Conservation (phyloP, 805 yeast genomes). For the Wickerhamiella australiensis region DNA sequence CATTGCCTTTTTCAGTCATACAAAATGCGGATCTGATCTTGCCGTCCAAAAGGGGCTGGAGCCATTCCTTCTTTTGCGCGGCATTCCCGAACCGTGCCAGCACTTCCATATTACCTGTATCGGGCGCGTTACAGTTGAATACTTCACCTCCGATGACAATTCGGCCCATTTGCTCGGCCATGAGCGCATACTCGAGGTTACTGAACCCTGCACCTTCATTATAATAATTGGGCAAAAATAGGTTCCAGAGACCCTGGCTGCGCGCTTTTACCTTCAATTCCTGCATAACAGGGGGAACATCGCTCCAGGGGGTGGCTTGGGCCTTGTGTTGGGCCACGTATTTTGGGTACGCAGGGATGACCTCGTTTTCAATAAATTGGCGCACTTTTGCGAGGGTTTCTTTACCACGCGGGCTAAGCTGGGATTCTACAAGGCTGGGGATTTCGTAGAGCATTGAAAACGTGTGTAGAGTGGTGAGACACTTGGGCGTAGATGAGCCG, state of each 20-base stretch:
- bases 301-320: conserved; percentile 38
- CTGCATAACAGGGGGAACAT: conserved; percentile 38
- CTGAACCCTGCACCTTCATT: conserved; percentile 45
- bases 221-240: conserved; percentile 41
- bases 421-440: conserved; percentile 14
- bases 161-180: conserved; percentile 52
- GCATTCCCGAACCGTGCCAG: conserved; percentile 32
- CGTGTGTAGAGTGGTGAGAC: background rate
- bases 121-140: conserved; percentile 51
- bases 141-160: conserved; percentile 42
- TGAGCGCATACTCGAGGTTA: conserved; percentile 51
- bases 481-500: too few species aligned
- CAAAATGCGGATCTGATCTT: conserved; percentile 47
- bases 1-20: conserved; percentile 51
- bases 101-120: conserved; percentile 49
- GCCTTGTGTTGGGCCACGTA: conserved; percentile 33
- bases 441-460: conserved; percentile 11
- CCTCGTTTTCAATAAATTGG: conserved; percentile 44
- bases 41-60: conserved; percentile 43
- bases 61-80: conserved; percentile 37
- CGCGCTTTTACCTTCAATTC: conserved; percentile 42
- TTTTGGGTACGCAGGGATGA: conserved; percentile 43
- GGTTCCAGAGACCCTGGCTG: conserved; percentile 46
- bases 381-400: conserved; percentile 31
- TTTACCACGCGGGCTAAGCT: conserved; percentile 28